Conservation (phyloP, 768 basidiomycete genomes). For the Rubroboletus pulcherrimus region DNA sequence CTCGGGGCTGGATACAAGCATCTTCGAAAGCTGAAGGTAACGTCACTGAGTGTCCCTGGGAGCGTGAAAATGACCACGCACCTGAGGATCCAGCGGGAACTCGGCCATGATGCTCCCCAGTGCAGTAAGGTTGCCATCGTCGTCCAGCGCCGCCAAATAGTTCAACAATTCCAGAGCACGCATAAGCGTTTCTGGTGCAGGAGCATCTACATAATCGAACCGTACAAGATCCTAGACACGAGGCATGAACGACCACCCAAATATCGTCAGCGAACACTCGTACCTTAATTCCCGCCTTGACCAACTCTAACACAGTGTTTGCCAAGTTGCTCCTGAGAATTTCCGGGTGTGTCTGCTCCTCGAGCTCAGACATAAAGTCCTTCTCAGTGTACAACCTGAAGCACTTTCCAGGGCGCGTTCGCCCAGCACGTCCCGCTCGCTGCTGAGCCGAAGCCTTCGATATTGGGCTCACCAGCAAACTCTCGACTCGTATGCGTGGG, state of each 20-base stretch:
- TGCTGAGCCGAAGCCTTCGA: conserved; percentile 97
- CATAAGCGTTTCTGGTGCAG: conserved; percentile 96
- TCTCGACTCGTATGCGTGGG: conserved; percentile 94
- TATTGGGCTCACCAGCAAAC: conserved; percentile 88
- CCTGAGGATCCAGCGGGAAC: conserved; percentile 98
- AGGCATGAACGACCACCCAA: background rate
- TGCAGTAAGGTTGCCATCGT: conserved; percentile 86
- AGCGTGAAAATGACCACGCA: conserved; percentile 26
- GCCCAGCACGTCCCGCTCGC: conserved; percentile 91
- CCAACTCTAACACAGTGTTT: conserved; percentile 88
- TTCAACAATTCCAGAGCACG: conserved; percentile 92
- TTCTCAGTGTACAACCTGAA: conserved; percentile 96
- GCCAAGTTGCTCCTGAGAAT: conserved; percentile 91
- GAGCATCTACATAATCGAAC: conserved; percentile 90
- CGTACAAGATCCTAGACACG: conserved; percentile 62
- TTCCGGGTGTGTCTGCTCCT: conserved; percentile 97
- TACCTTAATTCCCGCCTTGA: conserved; percentile 90
- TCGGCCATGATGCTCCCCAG: conserved; percentile 94
- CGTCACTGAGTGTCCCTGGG: background rate
- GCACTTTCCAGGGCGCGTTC: conserved; percentile 95
- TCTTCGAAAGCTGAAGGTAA: conserved; percentile 64
- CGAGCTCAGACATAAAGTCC: conserved; percentile 92
- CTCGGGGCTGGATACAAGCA: conserved; percentile 91
- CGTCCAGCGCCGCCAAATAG: conserved; percentile 87
- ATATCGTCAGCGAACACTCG: background rate